Conservation (phyloP, 1,284 basidiomycete genomes). For the Naganishia cerealis region DNA sequence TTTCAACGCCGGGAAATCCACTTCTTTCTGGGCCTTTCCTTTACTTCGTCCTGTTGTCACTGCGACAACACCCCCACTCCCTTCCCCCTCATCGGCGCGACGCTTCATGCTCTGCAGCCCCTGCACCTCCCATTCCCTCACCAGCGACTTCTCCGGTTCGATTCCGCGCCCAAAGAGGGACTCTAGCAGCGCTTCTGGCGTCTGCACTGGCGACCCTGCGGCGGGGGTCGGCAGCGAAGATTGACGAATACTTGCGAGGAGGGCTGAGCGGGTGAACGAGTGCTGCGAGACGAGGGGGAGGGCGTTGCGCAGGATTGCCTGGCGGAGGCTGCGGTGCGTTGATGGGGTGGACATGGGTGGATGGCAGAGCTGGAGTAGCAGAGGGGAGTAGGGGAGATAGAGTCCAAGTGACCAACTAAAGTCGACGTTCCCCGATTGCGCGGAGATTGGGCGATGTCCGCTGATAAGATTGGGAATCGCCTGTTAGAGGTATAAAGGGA, state of each 20-base stretch:
- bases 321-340: slow-evolving; percentile 2
- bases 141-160: slow-evolving; percentile 11
- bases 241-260: slow-evolving; percentile 1
- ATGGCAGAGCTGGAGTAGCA: neutral
- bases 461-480: slow-evolving; percentile 10
- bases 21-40: slow-evolving; percentile 2
- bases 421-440: neutral
- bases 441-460: neutral
- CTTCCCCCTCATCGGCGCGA: neutral
- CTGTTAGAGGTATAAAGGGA: too few species aligned
- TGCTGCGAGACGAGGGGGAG: slow-evolving; percentile 9
- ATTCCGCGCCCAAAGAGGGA: slow-evolving; percentile 13
- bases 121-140: slow-evolving; percentile 23
- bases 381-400: neutral
- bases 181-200: slow-evolving; percentile 2
- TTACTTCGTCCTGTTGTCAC: neutral
- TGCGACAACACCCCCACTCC: neutral
- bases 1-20: slow-evolving; percentile 9
- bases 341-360: neutral
- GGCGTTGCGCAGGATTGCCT: slow-evolving; percentile 11
- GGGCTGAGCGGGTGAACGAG: slow-evolving; percentile 26
- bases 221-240: neutral
- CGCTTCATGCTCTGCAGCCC: slow-evolving; percentile 20
- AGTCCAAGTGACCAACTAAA: too few species aligned
- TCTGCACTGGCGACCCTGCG: neutral